Evolutionary conservation across 495 filamentous ascomycete genomes (phyloP), one percentile per base, ranked within the genome.

Genomic region (Jackrogersella minutella): DNA sequence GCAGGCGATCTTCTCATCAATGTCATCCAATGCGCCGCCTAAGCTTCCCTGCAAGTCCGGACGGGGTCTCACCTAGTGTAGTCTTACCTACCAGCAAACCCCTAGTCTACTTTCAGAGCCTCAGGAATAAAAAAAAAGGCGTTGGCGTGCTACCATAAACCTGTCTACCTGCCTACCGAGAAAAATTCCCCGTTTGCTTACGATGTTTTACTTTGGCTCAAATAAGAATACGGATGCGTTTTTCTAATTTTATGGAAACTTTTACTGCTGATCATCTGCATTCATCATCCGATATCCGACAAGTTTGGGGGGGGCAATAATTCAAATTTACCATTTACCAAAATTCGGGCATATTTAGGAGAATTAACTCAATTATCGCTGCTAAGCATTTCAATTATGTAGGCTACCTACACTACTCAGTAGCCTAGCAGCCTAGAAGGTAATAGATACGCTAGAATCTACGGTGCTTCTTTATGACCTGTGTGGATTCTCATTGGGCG

Each of bases 61-160:
- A 43, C 30, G 30, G 30, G 60, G 54, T 57, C 28, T 33, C 47
- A 51, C 16, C 47, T 33, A 14, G n/a, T n/a, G n/a, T n/a, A n/a
- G n/a, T n/a, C n/a, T n/a, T n/a, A n/a, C 30, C 9, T 51, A 55
- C 60, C 60, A 60, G 53, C n/a, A 44, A 62, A 22, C 21, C 66
- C 61, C 56, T 51, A 30, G 56, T 54, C 61, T 51, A 30, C 55
- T 64, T 40, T 61, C 60, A 62, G 66, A 69, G 66, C 66, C 66
- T 69, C 66, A 69, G 41, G 24, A 28, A n/a, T n/a, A 47, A 22
- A 10, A 28, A 39, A 59, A 19, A 9, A 43, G 7, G 21, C 41
- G 41, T 46, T 46, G 41, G 41, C 41, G 41, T 46, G 41, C 41
- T 46, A 46, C 41, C 41, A n/a, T n/a, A n/a, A 24, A 21, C 21